A percentile compares a stretch with the other conserved stretches of the same genome.
These are phyloP conservation scores for Nidula microcarpa DNA, from an alignment of 768 basidiomycete species.

Conservation along the genomic window DNA sequence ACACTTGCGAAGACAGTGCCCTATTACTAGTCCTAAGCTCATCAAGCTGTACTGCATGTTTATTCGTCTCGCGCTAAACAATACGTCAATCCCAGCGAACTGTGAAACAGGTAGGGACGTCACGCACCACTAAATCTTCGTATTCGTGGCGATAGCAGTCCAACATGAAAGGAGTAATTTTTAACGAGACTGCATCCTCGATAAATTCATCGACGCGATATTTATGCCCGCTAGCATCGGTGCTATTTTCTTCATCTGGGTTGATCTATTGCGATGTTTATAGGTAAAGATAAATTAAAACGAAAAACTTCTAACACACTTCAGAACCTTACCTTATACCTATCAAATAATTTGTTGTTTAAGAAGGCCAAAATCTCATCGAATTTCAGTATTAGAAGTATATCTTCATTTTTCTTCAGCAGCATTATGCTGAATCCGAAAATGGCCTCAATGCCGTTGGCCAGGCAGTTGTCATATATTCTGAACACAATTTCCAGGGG, in stretches of 20 bases:
- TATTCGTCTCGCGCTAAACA: conserved; percentile 62
- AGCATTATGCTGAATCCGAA: conserved; percentile 92
- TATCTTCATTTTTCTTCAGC: conserved; percentile 83
- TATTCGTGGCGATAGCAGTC: conserved; percentile 89
- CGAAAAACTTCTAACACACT: background rate
- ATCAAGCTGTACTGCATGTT: conserved; percentile 84
- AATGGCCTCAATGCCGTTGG: conserved; percentile 95
- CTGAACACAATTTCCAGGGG: conserved; percentile 92
- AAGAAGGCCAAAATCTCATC: conserved; percentile 87
- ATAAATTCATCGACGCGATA: conserved; percentile 84
- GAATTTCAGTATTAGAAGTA: conserved; percentile 77
- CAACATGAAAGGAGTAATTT: conserved; percentile 94
- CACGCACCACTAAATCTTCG: conserved; percentile 63
- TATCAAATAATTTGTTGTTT: conserved; percentile 78
- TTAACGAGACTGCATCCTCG: conserved; percentile 77
- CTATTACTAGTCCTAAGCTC: conserved; percentile 78
- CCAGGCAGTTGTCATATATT: conserved; percentile 95
- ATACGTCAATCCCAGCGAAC: background rate
- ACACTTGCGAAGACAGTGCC: conserved; percentile 75
- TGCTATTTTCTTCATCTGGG: too few relatives aligned
- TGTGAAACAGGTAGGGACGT: background rate
- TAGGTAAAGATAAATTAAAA: too few relatives aligned
- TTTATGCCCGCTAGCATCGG: conserved; percentile 16
- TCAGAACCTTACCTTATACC: conserved; percentile 49
- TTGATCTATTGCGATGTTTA: too few relatives aligned